Evolutionary conservation across 2,329 filamentous ascomycete genomes (phyloP).

Genomic region (Claviceps arundinis): DNA sequence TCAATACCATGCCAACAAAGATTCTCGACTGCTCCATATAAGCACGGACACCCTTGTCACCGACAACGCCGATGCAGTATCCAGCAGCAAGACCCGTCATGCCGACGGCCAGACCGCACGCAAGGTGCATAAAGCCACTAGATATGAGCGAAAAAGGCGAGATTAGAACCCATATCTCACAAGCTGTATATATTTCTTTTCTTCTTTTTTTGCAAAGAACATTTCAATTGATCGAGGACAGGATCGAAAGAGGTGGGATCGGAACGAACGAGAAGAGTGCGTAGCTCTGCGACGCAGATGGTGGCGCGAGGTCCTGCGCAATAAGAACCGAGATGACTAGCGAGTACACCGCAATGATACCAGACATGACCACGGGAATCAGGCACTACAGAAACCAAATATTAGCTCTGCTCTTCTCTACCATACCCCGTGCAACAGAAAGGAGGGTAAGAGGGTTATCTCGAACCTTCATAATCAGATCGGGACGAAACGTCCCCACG

Average conservation of each 20-base stretch:
- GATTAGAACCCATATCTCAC: not conserved
- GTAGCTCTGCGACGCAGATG: slow-evolving; percentile 48
- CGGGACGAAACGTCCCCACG: slow-evolving; percentile 71
- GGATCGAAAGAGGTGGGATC: not conserved
- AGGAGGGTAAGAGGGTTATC: not conserved
- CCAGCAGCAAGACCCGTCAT: slow-evolving; percentile 87
- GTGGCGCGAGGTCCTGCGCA: slow-evolving; percentile 72
- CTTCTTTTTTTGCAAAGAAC: not conserved
- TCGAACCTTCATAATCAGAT: slow-evolving; percentile 78
- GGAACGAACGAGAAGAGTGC: slow-evolving; percentile 64
- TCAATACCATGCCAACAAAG: slow-evolving; percentile 97
- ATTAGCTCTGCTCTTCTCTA: not conserved
- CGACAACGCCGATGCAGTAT: slow-evolving; percentile 92
- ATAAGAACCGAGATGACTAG: slow-evolving; percentile 96
- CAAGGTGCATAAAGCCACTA: slow-evolving; percentile 87
- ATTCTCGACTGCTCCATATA: slow-evolving; percentile 95
- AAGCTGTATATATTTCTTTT: not conserved
- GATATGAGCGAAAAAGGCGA: not conserved
- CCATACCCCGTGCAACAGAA: no score
- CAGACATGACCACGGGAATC: slow-evolving; percentile 92
- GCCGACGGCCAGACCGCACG: slow-evolving; percentile 79
- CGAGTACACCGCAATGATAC: slow-evolving; percentile 96
- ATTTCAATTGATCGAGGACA: not conserved
- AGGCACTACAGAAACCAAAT: slow-evolving; percentile 42
- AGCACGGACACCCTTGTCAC: slow-evolving; percentile 82